Evolutionary conservation across 768 basidiomycete species (phyloP).

Genomic region (Zangia roseola): DNA sequence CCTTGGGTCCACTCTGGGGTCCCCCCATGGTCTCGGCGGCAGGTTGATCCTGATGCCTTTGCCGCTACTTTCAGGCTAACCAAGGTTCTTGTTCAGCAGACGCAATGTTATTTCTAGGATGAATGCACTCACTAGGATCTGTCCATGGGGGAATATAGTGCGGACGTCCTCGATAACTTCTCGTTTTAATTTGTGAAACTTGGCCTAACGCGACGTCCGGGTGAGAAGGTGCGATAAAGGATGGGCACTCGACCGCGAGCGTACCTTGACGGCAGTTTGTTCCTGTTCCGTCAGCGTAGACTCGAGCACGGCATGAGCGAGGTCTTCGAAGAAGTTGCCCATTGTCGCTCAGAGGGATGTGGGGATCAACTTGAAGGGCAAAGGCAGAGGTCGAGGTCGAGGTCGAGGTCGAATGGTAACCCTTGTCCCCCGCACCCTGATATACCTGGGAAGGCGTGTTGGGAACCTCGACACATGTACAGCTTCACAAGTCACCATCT

Average conservation of each 20-base stretch:
- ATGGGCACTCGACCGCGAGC: neutral
- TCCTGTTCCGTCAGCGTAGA: conserved; percentile 22
- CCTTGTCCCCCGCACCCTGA: neutral
- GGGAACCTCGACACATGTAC: neutral
- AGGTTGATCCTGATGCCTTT: conserved; percentile 22
- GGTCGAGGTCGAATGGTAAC: neutral
- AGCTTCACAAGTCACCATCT: neutral
- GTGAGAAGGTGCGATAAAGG: no score
- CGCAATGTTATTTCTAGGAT: neutral
- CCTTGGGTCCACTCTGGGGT: neutral
- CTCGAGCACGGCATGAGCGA: conserved; percentile 21
- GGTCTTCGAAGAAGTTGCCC: conserved; percentile 33
- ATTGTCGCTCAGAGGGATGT: conserved; percentile 3
- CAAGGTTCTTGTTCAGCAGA: neutral
- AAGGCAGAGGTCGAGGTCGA: no score
- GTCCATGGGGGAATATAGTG: conserved; percentile 26
- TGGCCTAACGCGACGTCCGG: conserved; percentile 15
- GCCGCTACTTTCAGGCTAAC: conserved; percentile 24
- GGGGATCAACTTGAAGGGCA: no score
- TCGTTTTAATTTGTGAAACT: conserved; percentile 29
- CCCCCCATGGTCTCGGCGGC: conserved; percentile 15
- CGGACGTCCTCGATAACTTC: conserved; percentile 31
- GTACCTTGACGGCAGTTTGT: conserved; percentile 25
- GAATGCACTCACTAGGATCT: conserved; percentile 23
- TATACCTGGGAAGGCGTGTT: neutral